These are phyloP conservation scores for Nakazawaea populi DNA, from an alignment of 805 yeast species.

Conservation along the genomic window DNA sequence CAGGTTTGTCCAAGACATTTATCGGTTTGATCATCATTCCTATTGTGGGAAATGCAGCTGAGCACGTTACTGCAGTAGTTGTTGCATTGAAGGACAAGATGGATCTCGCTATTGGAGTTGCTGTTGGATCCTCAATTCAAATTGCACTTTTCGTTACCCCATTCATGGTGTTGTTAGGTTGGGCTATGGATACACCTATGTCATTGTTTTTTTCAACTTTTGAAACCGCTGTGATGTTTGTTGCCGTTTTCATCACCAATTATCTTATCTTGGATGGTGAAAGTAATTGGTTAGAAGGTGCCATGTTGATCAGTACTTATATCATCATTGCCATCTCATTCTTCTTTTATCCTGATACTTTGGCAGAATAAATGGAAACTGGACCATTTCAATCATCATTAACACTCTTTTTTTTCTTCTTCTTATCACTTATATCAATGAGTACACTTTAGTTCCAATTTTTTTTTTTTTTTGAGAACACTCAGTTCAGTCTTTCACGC, in stretches of 20 bases:
- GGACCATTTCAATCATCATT: no score
- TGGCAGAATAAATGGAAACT: conserved; percentile 12
- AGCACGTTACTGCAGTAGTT: conserved; percentile 92
- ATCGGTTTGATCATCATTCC: conserved; percentile 93
- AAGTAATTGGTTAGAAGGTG: conserved; percentile 96
- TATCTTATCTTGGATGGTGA: conserved; percentile 90
- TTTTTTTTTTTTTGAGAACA: no score
- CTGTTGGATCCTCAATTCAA: conserved; percentile 93
- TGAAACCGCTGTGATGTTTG: conserved; percentile 89
- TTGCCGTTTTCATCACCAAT: conserved; percentile 83
- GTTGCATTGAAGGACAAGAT: conserved; percentile 95
- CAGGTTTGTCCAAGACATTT: conserved; percentile 90
- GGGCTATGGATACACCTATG: conserved; percentile 90
- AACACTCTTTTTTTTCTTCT: no score
- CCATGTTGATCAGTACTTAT: conserved; percentile 83
- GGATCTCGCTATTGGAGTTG: conserved; percentile 97
- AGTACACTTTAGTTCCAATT: no score
- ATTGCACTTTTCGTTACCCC: conserved; percentile 95
- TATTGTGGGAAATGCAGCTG: conserved; percentile 98
- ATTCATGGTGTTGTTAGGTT: conserved; percentile 89
- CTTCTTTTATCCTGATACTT: conserved; percentile 72
- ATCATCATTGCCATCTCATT: conserved; percentile 85
- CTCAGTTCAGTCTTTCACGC: no score
- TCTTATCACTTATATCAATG: no score
- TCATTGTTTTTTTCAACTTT: conserved; percentile 84